Conservation (phyloP, 2,329 filamentous ascomycete species). For the Lecanicillium sp. region DNA sequence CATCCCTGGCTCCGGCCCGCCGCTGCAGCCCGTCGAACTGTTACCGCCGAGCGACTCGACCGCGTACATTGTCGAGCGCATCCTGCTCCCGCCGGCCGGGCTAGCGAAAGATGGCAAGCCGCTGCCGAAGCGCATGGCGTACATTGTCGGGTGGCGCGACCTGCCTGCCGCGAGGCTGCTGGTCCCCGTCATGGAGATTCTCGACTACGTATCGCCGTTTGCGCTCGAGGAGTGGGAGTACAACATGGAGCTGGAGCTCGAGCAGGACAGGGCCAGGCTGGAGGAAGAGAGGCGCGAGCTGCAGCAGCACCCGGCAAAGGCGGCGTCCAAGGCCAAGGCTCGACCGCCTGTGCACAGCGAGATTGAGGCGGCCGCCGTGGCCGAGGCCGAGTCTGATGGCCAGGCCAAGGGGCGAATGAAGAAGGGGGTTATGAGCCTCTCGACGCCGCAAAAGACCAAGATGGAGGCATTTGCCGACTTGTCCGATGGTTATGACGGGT, state of each 20-base stretch:
- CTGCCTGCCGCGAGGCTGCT: slow-evolving; percentile 38
- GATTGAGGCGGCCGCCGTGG: slow-evolving; percentile 23
- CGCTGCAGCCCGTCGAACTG: slow-evolving; percentile 38
- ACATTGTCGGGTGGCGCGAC: slow-evolving; percentile 49
- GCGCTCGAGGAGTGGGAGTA: slow-evolving; percentile 51
- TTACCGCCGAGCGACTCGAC: slow-evolving; percentile 41
- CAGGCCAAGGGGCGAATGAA: slow-evolving; percentile 17
- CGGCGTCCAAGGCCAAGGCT: not conserved
- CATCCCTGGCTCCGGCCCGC: slow-evolving; percentile 38
- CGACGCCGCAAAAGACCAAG: slow-evolving; percentile 25
- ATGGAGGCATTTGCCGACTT: slow-evolving; percentile 20
- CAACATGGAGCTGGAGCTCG: slow-evolving; percentile 31
- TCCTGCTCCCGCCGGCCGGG: slow-evolving; percentile 33
- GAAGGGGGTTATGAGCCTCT: slow-evolving; percentile 25
- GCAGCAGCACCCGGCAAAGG: not conserved
- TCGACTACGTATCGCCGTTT: slow-evolving; percentile 51
- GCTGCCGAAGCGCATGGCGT: slow-evolving; percentile 38
- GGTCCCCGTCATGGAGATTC: slow-evolving; percentile 38
- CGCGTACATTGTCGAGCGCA: slow-evolving; percentile 49
- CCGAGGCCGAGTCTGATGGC: slow-evolving; percentile 16
- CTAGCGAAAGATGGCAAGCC: slow-evolving; percentile 25
- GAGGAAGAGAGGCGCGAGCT: slow-evolving; percentile 16
- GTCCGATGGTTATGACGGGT: slow-evolving; percentile 8
- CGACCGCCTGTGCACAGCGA: slow-evolving; percentile 4
- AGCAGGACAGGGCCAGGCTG: slow-evolving; percentile 26